phyloP scores from a whole-genome alignment of 2,329 filamentous ascomycete species.

The Cladosporium sp. region DNA sequence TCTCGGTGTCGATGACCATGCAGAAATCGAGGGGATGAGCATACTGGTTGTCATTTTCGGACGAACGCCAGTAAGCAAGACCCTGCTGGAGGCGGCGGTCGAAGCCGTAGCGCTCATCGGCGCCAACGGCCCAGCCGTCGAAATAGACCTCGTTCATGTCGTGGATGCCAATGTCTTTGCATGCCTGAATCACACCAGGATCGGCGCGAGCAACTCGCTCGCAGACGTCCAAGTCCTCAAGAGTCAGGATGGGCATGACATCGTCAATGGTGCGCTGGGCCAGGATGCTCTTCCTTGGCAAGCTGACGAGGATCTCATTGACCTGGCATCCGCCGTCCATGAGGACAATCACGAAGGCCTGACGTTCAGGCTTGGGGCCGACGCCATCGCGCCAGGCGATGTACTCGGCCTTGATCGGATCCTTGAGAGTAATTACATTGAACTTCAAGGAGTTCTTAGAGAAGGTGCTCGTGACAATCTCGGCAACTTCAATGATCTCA shows the following conservation, averaged over 20 bases:
- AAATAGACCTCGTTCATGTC: constrained; percentile 32
- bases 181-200: constrained; percentile 29
- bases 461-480: constrained; percentile 1
- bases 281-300: constrained; percentile 1
- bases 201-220: constrained; percentile 30
- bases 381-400: constrained; percentile 28
- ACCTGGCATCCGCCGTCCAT: constrained; percentile 31
- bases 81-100: constrained; percentile 31
- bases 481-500: constrained; percentile 8
- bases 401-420: constrained; percentile 30
- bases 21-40: constrained; percentile 28
- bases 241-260: constrained; percentile 41
- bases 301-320: constrained; percentile 11
- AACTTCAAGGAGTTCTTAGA: constrained; percentile 2
- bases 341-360: constrained; percentile 44
- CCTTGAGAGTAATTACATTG: constrained; percentile 10
- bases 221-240: constrained; percentile 32
- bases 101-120: constrained; percentile 32
- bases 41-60: constrained; percentile 29
- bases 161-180: constrained; percentile 31
- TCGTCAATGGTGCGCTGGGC: constrained; percentile 27
- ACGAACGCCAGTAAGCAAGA: constrained; percentile 29
- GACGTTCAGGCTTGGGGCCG: constrained; percentile 29
- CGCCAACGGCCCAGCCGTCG: constrained; percentile 33
- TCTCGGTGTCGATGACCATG: constrained; percentile 27